Evolutionary conservation across 176 grass and related monocot genomes (phyloP).

Genomic region (Eleusine coracana): DNA sequence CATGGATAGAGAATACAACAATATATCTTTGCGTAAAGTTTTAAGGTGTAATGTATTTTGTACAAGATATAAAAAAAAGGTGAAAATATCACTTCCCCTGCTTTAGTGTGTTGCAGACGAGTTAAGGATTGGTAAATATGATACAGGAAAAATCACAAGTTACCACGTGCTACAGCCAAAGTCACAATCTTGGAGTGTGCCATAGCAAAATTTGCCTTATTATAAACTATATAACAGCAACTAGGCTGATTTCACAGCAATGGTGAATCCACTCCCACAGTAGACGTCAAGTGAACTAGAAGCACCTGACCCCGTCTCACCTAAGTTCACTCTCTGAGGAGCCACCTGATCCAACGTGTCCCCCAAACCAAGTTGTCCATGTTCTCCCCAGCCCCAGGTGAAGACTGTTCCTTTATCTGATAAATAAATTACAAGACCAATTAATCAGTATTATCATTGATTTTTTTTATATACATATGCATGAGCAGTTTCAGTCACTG

Average conservation of each 20-base stretch:
- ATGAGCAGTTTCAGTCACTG: constrained; percentile 1
- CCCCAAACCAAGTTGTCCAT: constrained; percentile 88
- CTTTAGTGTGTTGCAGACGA: too few species aligned
- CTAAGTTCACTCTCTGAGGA: constrained; percentile 62
- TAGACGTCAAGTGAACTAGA: constrained; percentile 40
- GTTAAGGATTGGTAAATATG: too few species aligned
- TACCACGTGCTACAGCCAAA: too few species aligned
- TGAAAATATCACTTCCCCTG: too few species aligned
- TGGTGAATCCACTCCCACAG: constrained; percentile 90
- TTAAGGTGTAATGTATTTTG: too few species aligned
- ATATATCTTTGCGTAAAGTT: too few species aligned
- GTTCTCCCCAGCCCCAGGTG: constrained; percentile 97
- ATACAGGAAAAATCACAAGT: too few species aligned
- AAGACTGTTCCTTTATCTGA: constrained; percentile 68
- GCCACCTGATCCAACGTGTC: constrained; percentile 54
- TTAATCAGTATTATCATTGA: not conserved
- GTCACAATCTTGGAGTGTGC: too few species aligned
- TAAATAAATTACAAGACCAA: constrained; percentile 4
- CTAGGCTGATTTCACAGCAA: constrained; percentile 39
- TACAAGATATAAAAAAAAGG: too few species aligned
- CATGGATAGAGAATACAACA: too few species aligned
- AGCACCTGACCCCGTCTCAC: constrained; percentile 14
- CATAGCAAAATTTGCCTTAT: too few species aligned
- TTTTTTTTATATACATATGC: not conserved
- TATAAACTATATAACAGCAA: not conserved